Percentiles rank a stretch among this genome's conserved stretches.
Conservation (phyloP, 2,329 filamentous ascomycete genomes). For the Ceratocystiopsis brevicomis region DNA sequence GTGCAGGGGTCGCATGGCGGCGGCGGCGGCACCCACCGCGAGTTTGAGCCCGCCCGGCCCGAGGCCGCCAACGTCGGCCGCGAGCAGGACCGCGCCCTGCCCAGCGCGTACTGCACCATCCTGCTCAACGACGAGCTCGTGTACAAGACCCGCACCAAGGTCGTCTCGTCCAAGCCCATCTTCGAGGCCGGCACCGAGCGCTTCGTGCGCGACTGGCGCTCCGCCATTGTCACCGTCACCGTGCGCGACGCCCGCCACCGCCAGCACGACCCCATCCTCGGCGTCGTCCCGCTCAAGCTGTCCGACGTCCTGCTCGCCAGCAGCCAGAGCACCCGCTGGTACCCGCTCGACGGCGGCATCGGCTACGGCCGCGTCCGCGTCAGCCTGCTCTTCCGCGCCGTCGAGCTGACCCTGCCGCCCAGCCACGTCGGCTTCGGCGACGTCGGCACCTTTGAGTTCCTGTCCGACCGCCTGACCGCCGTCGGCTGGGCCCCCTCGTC, state of each 20-base stretch:
- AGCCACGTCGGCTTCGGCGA: conserved; percentile 73
- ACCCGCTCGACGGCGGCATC: conserved; percentile 87
- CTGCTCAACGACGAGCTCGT: conserved; percentile 70
- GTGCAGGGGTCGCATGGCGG: conserved; percentile 61
- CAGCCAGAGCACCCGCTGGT: conserved; percentile 79
- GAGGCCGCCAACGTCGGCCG: conserved; percentile 71
- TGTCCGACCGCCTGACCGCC: conserved; percentile 49
- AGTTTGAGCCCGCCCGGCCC: conserved; percentile 73
- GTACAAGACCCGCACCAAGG: conserved; percentile 90
- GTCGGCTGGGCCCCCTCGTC: conserved; percentile 38
- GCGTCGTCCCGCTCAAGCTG: conserved; percentile 73
- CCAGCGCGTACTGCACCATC: conserved; percentile 88
- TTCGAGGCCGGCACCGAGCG: conserved; percentile 93
- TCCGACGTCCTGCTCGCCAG: conserved; percentile 74
- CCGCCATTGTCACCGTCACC: conserved; percentile 65
- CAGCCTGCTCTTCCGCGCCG: conserved; percentile 72
- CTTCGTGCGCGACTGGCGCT: conserved; percentile 87
- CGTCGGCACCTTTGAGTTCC: conserved; percentile 83
- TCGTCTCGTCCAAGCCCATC: conserved; percentile 83
- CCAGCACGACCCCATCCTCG: conserved; percentile 86
- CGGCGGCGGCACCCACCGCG: conserved; percentile 54
- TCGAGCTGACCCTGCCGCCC: conserved; percentile 72
- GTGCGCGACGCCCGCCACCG: conserved; percentile 78
- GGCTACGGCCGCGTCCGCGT: conserved; percentile 81
- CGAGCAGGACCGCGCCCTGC: conserved; percentile 60